These are phyloP conservation scores for Boletus edulis DNA, from an alignment of 768 basidiomycete genomes.

Conservation along the genomic window DNA sequence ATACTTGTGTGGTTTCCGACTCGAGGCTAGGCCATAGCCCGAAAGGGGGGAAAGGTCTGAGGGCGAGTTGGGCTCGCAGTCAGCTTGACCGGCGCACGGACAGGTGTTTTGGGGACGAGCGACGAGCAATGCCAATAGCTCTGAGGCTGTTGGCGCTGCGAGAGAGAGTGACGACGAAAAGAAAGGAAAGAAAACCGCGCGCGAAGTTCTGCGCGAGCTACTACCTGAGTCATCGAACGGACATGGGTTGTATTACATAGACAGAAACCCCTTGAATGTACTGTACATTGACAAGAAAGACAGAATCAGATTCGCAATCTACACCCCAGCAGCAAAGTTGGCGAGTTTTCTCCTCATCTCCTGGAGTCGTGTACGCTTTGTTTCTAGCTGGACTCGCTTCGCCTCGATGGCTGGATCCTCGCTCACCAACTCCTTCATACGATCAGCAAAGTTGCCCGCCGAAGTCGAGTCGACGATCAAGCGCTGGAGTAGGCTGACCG, in stretches of 20 bases:
- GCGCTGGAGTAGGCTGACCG: constrained; percentile 33
- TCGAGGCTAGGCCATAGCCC: no score
- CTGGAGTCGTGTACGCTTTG: constrained; percentile 36
- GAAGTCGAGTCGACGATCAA: constrained; percentile 25
- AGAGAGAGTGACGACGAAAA: no score
- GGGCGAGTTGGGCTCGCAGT: no score
- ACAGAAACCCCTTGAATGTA: neutral
- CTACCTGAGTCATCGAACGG: neutral
- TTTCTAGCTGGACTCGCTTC: constrained; percentile 34
- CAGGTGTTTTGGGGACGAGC: no score
- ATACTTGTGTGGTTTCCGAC: no score
- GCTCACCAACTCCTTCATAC: constrained; percentile 41
- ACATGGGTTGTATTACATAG: neutral
- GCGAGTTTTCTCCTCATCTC: constrained; percentile 38
- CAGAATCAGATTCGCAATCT: neutral
- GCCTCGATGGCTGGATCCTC: constrained; percentile 42
- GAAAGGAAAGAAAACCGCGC: no score
- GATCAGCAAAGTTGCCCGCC: constrained; percentile 18
- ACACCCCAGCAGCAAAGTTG: constrained; percentile 19
- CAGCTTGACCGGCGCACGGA: no score
- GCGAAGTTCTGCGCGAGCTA: no score
- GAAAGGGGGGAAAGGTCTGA: neutral
- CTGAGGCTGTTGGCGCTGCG: no score
- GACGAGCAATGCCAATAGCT: no score
- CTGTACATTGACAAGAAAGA: neutral